A percentile compares a stretch with the other conserved stretches of the same genome.
These are phyloP conservation scores for Cryptosporidium sp. DNA, from an alignment of 169 alveolate genomes.

Conservation along the genomic window DNA sequence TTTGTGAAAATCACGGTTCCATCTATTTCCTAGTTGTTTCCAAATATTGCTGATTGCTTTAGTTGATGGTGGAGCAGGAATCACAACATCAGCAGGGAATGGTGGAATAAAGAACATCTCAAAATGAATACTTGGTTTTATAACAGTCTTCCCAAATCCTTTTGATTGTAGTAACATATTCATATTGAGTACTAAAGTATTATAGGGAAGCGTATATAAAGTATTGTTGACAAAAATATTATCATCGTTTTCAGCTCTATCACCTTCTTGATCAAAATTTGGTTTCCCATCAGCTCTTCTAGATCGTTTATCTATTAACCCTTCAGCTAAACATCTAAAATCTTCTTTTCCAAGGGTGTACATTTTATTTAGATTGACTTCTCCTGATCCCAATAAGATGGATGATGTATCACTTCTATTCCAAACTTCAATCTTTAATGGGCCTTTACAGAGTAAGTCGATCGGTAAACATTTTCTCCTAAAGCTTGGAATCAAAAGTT, in stretches of 20 bases:
- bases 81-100: slow-evolving; percentile 80
- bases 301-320: slow-evolving; percentile 22
- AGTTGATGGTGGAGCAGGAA: slow-evolving; percentile 77
- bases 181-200: slow-evolving; percentile 75
- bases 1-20: slow-evolving; percentile 84
- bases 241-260: slow-evolving; percentile 17
- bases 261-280: slow-evolving; percentile 79
- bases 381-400: slow-evolving; percentile 85
- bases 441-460: slow-evolving; percentile 87
- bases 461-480: slow-evolving; percentile 86
- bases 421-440: slow-evolving; percentile 87
- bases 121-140: slow-evolving; percentile 76
- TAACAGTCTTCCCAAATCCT: slow-evolving; percentile 71
- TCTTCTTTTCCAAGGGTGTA: slow-evolving; percentile 80
- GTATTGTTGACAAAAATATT: slow-evolving; percentile 76
- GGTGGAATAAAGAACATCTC: slow-evolving; percentile 81
- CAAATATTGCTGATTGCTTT: slow-evolving; percentile 76
- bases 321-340: slow-evolving; percentile 80
- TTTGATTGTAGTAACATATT: slow-evolving; percentile 74
- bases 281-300: slow-evolving; percentile 78
- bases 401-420: slow-evolving; percentile 85
- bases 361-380: slow-evolving; percentile 81
- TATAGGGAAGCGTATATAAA: slow-evolving; percentile 77
- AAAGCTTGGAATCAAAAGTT: slow-evolving; percentile 81
- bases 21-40: slow-evolving; percentile 79